Evolutionary conservation across 2,329 filamentous ascomycete genomes (phyloP).

Genomic region (Cytospora paraplurivora): DNA sequence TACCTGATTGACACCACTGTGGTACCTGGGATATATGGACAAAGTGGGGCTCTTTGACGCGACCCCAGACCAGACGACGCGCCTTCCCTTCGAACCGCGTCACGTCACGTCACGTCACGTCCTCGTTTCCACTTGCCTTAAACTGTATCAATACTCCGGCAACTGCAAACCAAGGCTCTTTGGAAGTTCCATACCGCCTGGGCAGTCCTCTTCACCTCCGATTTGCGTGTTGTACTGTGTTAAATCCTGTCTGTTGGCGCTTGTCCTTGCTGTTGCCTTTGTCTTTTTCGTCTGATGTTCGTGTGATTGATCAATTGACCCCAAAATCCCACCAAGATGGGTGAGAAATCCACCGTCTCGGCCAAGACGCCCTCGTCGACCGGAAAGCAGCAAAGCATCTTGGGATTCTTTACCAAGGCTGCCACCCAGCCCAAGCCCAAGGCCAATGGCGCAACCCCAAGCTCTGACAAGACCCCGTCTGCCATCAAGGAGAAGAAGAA

Average conservation of each 20-base stretch:
- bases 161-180: not conserved
- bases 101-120: not conserved
- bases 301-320: constrained; percentile 15
- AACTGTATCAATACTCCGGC: not conserved
- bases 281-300: constrained; percentile 2
- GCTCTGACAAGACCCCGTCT: constrained; percentile 35
- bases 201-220: not conserved
- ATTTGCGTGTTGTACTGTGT: not conserved
- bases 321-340: constrained; percentile 19
- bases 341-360: constrained; percentile 35
- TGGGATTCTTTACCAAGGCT: constrained; percentile 77
- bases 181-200: not conserved
- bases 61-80: not conserved
- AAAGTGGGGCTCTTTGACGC: not conserved
- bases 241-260: not conserved
- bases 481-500: constrained; percentile 30
- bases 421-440: constrained; percentile 33
- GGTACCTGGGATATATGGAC: no score
- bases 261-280: constrained; percentile 2
- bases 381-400: constrained; percentile 69
- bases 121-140: not conserved
- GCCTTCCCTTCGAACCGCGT: not conserved
- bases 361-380: constrained; percentile 44
- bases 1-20: no score
- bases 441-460: constrained; percentile 33